Percentiles rank a stretch among this genome's conserved stretches.
phyloP scores from a whole-genome alignment of 768 basidiomycete species.

The Tephrocybe sp. region DNA sequence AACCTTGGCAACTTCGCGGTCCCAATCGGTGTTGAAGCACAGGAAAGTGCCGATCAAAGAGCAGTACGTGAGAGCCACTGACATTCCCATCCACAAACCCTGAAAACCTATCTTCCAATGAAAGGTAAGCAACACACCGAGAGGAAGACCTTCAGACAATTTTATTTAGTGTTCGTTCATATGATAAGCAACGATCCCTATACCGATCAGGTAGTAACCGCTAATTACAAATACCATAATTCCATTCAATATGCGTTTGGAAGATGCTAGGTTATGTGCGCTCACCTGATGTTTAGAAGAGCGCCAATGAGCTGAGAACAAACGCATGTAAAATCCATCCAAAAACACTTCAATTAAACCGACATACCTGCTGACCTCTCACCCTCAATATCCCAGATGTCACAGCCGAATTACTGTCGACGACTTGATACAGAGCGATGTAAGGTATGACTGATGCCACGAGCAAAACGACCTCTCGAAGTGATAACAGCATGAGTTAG shows the following conservation, averaged over 20 bases:
- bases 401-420: conserved; percentile 72
- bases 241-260: not conserved
- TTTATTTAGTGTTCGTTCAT: not conserved
- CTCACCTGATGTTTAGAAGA: not conserved
- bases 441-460: conserved; percentile 71
- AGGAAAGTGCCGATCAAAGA: conserved; percentile 41
- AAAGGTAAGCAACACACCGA: conserved; percentile 79
- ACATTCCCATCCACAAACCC: conserved; percentile 86
- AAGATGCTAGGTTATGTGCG: not conserved
- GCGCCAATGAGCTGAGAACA: not conserved
- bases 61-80: conserved; percentile 57
- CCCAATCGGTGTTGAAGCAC: not conserved
- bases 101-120: conserved; percentile 49
- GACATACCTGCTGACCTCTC: conserved; percentile 68
- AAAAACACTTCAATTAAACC: conserved; percentile 5
- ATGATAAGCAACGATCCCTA: not conserved
- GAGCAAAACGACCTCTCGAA: conserved; percentile 48
- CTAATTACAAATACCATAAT: not conserved
- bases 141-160: conserved; percentile 61
- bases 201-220: conserved; percentile 3
- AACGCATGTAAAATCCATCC: not conserved
- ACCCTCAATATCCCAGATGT: conserved; percentile 78
- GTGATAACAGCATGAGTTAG: not conserved
- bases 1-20: not conserved
- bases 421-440: conserved; percentile 77